Conservation (phyloP, 495 filamentous ascomycete genomes). For the Choiromyces venosus region DNA sequence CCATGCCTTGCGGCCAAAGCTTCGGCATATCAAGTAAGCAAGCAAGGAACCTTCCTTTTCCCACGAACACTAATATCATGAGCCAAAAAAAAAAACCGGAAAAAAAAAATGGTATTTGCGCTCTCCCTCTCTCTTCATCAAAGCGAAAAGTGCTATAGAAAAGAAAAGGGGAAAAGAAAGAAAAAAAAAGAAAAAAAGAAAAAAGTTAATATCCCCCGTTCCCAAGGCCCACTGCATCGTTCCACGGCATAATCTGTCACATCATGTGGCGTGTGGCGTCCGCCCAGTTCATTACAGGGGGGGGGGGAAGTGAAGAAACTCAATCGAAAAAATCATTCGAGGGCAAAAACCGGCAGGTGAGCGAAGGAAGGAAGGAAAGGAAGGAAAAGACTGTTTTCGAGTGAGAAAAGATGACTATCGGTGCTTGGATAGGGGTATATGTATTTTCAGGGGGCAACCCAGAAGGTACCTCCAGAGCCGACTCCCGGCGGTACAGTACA, state of each 20-base stretch:
- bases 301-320: background rate
- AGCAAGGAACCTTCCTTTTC: background rate
- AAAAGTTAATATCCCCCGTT: background rate
- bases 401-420: background rate
- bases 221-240: background rate
- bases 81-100: conserved; percentile 20
- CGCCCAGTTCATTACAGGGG: no score
- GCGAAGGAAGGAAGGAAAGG: no score
- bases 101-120: background rate
- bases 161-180: background rate
- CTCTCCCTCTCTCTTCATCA: no score
- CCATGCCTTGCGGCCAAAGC: no score
- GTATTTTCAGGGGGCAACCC: background rate
- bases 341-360: background rate
- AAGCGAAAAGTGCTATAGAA: no score
- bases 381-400: background rate
- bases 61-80: conserved; percentile 31
- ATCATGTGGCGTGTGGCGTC: no score
- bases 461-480: background rate
- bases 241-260: background rate
- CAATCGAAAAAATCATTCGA: background rate
- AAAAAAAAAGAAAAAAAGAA: conserved; percentile 1
- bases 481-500: background rate
- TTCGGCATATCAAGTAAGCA: no score
- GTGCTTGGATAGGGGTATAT: background rate